These are phyloP conservation scores for Sporothrix curviconia DNA, from an alignment of 2,329 filamentous ascomycete species.

Conservation along the genomic window DNA sequence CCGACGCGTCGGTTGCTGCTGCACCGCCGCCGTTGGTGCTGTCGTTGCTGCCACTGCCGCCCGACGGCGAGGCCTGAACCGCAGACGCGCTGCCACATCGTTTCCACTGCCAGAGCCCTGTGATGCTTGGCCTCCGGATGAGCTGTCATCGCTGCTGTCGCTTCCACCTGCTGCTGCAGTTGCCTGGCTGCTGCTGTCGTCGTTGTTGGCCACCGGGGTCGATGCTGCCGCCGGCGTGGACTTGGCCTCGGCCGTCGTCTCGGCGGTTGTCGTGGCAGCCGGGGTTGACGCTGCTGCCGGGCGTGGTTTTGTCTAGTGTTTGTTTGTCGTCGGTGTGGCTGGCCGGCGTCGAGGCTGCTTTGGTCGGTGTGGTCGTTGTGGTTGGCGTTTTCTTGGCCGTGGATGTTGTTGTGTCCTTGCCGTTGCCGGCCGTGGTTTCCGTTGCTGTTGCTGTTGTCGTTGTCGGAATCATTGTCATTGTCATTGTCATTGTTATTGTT, in stretches of 20 bases:
- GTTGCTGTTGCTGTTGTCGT: background rate
- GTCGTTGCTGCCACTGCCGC: background rate
- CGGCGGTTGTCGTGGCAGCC: background rate
- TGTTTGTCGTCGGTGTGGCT: background rate
- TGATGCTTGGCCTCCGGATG: background rate
- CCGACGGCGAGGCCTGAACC: background rate
- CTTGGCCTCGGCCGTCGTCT: background rate
- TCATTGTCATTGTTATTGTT: background rate
- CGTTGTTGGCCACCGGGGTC: background rate
- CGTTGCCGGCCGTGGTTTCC: background rate
- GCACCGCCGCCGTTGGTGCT: background rate
- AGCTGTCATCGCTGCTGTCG: background rate
- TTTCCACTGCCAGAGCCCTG: background rate
- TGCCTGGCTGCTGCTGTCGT: background rate
- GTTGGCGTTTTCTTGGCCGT: background rate
- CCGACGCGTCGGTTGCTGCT: background rate
- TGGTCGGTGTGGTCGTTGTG: background rate
- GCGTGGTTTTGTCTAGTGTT: background rate
- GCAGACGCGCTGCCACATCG: background rate
- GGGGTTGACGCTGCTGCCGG: background rate
- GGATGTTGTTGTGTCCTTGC: background rate
- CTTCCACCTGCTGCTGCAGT: background rate
- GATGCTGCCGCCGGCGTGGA: background rate
- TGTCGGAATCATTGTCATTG: background rate
- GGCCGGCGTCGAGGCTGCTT: background rate